phyloP scores from a whole-genome alignment of 2,329 filamentous ascomycete species.

The Colletotrichum orbiculare region DNA sequence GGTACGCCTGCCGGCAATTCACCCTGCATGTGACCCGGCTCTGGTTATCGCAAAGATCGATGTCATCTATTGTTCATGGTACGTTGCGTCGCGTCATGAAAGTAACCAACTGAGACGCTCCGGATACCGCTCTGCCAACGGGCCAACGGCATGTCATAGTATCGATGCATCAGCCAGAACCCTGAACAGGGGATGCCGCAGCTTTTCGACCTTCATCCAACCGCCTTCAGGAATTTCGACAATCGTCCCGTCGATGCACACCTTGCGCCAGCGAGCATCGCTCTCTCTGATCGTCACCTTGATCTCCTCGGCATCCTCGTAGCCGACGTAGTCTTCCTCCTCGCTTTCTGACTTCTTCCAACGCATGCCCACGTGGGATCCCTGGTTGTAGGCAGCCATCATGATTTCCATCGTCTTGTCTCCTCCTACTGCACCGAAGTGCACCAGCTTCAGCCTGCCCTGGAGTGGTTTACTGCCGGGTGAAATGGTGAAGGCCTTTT shows the following conservation, averaged over 20 bases:
- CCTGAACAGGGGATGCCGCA: constrained; percentile 53
- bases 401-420: constrained; percentile 82
- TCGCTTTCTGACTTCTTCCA: constrained; percentile 64
- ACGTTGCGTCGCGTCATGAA: no score
- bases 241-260: constrained; percentile 94
- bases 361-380: constrained; percentile 63
- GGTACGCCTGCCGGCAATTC: no score
- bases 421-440: constrained; percentile 76
- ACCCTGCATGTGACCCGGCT: no score
- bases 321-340: constrained; percentile 67
- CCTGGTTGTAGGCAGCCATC: constrained; percentile 69
- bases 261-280: constrained; percentile 81
- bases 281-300: constrained; percentile 74
- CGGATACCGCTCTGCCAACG: neutral
- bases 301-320: constrained; percentile 76
- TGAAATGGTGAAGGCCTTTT: constrained; percentile 84
- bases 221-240: constrained; percentile 78
- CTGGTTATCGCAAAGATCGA: no score
- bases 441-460: constrained; percentile 75
- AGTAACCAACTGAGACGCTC: no score
- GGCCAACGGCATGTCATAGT: constrained; percentile 1
- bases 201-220: constrained; percentile 73
- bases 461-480: constrained; percentile 78
- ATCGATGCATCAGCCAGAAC: constrained; percentile 54
- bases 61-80: no score